Conservation (phyloP, 441 rosid species). For the Populus hybrid region DNA sequence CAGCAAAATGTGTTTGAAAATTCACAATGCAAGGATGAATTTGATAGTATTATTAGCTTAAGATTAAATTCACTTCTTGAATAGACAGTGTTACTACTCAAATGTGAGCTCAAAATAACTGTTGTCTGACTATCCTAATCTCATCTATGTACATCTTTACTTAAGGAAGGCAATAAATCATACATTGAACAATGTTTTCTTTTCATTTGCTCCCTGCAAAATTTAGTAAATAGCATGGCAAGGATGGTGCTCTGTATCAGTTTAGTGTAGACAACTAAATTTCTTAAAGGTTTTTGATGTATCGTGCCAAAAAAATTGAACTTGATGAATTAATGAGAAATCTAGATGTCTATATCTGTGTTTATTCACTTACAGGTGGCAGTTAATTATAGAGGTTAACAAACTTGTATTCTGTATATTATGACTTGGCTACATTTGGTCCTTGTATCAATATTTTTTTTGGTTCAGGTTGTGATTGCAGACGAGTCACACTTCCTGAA, state of each 20-base stretch:
- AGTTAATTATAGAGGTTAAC: neutral
- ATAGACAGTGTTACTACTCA: neutral
- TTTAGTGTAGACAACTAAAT: neutral
- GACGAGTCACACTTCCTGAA: slow-evolving; percentile 97
- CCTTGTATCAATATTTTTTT: slow-evolving; percentile 22
- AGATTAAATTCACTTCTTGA: neutral
- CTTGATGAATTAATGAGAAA: neutral
- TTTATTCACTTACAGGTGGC: neutral
- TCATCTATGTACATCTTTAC: neutral
- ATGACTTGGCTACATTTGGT: slow-evolving; percentile 14
- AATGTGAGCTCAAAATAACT: neutral
- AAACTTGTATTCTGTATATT: slow-evolving; percentile 1
- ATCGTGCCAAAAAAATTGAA: neutral
- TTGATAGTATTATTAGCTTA: neutral
- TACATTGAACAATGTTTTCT: neutral
- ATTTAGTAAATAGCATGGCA: neutral
- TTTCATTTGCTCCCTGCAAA: neutral
- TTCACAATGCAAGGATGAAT: neutral
- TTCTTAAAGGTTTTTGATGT: neutral
- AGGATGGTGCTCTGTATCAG: neutral
- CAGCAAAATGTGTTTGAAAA: neutral
- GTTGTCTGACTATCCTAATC: neutral
- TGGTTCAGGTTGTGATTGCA: slow-evolving; percentile 83
- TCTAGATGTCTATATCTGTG: neutral
- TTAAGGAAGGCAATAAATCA: neutral